Conservation (phyloP, 1,139 yeast genomes). For the Kodamaea ohmeri region DNA sequence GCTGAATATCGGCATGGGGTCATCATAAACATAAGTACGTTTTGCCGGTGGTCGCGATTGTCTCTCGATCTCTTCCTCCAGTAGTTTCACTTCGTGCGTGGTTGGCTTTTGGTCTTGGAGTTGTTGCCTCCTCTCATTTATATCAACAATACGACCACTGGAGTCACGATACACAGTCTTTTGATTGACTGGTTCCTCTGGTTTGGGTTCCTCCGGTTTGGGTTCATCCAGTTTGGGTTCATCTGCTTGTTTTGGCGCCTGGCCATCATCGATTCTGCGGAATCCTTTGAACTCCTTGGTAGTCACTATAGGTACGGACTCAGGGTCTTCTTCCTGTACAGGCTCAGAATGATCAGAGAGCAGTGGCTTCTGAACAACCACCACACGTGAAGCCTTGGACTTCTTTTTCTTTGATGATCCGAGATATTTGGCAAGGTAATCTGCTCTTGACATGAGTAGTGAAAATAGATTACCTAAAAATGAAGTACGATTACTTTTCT, state of each 20-base stretch:
- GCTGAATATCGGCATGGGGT: slow-evolving; percentile 58
- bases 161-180: slow-evolving; percentile 61
- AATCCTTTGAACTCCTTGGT: slow-evolving; percentile 29
- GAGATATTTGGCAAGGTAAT: slow-evolving; percentile 51
- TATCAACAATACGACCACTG: slow-evolving; percentile 50
- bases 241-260: slow-evolving; percentile 11
- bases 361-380: slow-evolving; percentile 13
- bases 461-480: too few species aligned
- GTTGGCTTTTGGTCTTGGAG: slow-evolving; percentile 26
- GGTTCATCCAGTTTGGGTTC: not conserved
- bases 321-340: slow-evolving; percentile 17
- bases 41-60: slow-evolving; percentile 27
- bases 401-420: slow-evolving; percentile 21
- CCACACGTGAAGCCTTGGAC: slow-evolving; percentile 16
- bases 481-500: too few species aligned
- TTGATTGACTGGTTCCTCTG: not conserved
- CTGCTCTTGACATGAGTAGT: slow-evolving; percentile 34
- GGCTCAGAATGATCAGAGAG: slow-evolving; percentile 12
- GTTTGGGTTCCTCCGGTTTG: not conserved
- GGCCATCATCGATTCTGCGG: slow-evolving; percentile 37
- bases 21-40: slow-evolving; percentile 47
- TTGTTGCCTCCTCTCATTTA: slow-evolving; percentile 30
- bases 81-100: slow-evolving; percentile 44
- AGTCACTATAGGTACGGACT: slow-evolving; percentile 27
- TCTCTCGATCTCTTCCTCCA: slow-evolving; percentile 17